Evolutionary conservation across 2,329 filamentous ascomycete genomes (phyloP), one percentile per base, ranked within the genome.

Genomic region (Colletotrichum scovillei): DNA sequence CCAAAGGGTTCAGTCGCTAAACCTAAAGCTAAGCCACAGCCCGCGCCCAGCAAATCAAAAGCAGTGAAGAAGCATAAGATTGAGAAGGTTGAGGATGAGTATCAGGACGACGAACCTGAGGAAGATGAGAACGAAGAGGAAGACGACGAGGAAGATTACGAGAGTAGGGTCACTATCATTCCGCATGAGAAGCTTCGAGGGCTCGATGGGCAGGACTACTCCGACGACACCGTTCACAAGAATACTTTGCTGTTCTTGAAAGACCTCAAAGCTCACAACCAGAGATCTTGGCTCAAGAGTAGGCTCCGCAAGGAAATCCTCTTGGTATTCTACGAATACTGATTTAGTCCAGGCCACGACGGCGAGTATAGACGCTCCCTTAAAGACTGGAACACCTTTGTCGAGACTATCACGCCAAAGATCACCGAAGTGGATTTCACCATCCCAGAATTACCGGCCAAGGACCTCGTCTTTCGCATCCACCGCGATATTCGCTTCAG

Each of bases 391-490:
- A 90, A 94, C 60, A 89, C 90, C 1, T 98, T 95, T 78, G 90
- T 97, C 46, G 92, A 94, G 76, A 86, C 86, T 11, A 86, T 97
- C 52, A 94, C 93, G 1, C 87, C 92, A 73, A 92, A 91, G 74
- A 87, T 98, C 67, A 89, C 89, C 24, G 90, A 92, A 72, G 87
- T 88, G 52, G 95, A 98, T 80, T 90, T 93, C 68, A 97, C 95
- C 1, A 90, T 98, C 55, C 95, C 95, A 0, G 95, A 98, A 77
- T 85, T 98, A 26, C 95, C 95, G 1, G 86, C 92, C 67, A 97
- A 97, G 81, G 95, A 98, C 79, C 86, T 97, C 77, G 91, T 95
- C 60, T 97, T 96, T 81, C 92, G 95, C 74, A 97, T 98, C 72
- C 95, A 97, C 82, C 88, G 95, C 77, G 95, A 98, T 78, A 89